These are phyloP conservation scores for Puccinia horiana DNA, from an alignment of 1,284 basidiomycete species.

Conservation along the genomic window DNA sequence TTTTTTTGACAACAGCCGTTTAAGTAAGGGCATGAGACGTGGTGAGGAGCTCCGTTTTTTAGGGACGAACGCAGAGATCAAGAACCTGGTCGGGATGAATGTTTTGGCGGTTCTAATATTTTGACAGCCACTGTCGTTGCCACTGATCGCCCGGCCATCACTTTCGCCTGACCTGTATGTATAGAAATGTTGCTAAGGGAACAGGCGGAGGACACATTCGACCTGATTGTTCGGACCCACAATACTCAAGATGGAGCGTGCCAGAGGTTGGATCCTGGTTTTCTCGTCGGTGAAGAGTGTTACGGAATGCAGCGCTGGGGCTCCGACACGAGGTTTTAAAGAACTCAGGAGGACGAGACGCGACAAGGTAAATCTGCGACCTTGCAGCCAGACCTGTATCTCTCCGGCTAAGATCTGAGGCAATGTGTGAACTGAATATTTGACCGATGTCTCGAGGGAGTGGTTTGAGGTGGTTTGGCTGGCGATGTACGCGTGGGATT, in stretches of 20 bases:
- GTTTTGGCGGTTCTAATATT: not conserved
- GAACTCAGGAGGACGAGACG: not conserved
- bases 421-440: not conserved
- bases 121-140: not conserved
- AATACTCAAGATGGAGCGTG: not conserved
- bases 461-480: not conserved
- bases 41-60: not conserved
- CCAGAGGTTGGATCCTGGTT: not conserved
- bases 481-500: not conserved
- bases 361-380: slow-evolving; percentile 9
- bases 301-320: not conserved
- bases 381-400: not conserved
- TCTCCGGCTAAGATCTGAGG: not conserved
- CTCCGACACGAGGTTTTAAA: not conserved
- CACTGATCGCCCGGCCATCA: not conserved
- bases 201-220: not conserved
- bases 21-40: not conserved
- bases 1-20: not conserved
- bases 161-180: no score
- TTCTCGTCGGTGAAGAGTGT: slow-evolving; percentile 9
- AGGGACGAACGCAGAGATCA: not conserved
- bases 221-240: no score
- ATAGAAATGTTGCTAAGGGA: no score
- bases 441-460: not conserved
- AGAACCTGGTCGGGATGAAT: not conserved